Conservation (phyloP, 1,284 basidiomycete species). For the Stereum hirsutum region DNA sequence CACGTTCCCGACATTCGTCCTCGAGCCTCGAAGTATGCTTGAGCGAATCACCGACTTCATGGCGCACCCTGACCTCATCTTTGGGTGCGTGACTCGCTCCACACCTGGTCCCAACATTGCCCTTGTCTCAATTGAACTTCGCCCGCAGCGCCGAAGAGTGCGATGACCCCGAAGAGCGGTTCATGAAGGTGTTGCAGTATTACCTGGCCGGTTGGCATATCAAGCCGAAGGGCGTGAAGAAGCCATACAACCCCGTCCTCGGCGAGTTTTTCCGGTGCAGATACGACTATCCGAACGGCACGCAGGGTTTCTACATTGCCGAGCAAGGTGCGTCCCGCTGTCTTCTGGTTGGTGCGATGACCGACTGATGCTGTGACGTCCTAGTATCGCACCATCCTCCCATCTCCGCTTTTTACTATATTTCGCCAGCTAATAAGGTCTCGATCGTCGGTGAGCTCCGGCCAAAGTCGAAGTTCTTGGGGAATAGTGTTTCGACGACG, state of each 20-base stretch:
- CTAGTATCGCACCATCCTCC: constrained; percentile 91
- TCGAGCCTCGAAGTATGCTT: constrained; percentile 89
- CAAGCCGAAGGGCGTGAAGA: constrained; percentile 99
- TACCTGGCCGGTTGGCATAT: constrained; percentile 99
- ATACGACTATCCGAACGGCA: constrained; percentile 89
- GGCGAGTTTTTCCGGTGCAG: constrained; percentile 97
- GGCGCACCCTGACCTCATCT: constrained; percentile 97
- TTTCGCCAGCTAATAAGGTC: constrained; percentile 84
- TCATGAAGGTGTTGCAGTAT: constrained; percentile 87
- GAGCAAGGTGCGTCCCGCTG: constrained; percentile 67
- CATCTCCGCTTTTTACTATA: constrained; percentile 94
- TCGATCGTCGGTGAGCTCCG: constrained; percentile 88
- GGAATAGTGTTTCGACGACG: constrained; percentile 89
- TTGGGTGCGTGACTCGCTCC: constrained; percentile 55
- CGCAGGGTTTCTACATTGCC: constrained; percentile 93
- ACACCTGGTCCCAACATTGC: constrained; percentile 7
- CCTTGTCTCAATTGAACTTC: constrained; percentile 6
- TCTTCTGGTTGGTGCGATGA: background rate
- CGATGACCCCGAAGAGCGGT: constrained; percentile 82
- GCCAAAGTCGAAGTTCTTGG: constrained; percentile 94
- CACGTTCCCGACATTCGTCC: constrained; percentile 89
- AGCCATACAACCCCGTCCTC: constrained; percentile 96
- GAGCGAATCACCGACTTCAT: constrained; percentile 99
- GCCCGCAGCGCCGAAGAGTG: constrained; percentile 60
- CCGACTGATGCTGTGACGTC: constrained; percentile 2